Conservation (phyloP, 2,329 filamentous ascomycete genomes). For the Colletotrichum zoysiae region DNA sequence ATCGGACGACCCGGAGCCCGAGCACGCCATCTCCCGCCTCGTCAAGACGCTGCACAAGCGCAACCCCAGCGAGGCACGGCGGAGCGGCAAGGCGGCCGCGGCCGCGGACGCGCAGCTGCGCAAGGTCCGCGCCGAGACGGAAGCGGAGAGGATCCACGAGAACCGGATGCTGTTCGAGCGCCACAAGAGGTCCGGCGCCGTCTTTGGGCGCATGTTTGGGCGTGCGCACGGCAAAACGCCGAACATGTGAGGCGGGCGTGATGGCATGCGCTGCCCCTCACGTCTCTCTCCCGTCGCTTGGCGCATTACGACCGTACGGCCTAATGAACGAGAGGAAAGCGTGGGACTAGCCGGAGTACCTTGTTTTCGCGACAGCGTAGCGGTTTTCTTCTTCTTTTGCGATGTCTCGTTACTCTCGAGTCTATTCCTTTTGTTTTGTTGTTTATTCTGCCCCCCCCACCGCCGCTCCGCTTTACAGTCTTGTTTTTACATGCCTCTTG, state of each 20-base stretch:
- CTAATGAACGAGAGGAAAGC: not conserved
- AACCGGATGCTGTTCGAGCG: conserved; percentile 28
- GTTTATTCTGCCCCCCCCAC: conserved; percentile 13
- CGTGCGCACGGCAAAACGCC: conserved; percentile 4
- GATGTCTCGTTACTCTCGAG: conserved; percentile 6
- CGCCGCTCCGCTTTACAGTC: conserved; percentile 1
- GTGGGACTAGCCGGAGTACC: not conserved
- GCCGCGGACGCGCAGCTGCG: conserved; percentile 38
- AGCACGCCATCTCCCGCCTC: conserved; percentile 37
- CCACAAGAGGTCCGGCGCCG: conserved; percentile 37
- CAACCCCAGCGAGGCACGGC: conserved; percentile 34
- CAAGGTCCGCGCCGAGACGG: conserved; percentile 34
- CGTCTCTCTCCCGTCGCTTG: not conserved
- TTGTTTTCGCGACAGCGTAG: conserved; percentile 13
- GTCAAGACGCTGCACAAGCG: conserved; percentile 41
- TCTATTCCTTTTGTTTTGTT: conserved; percentile 21
- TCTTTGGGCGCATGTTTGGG: conserved; percentile 44
- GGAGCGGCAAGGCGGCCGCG: conserved; percentile 34
- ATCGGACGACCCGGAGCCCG: conserved; percentile 34
- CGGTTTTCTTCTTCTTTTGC: conserved; percentile 1
- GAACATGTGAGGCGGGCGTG: not conserved
- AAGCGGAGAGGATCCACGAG: conserved; percentile 33
- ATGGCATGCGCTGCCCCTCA: not conserved
- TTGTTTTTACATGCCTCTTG: conserved; percentile 12
- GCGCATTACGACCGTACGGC: conserved; percentile 12